Base-by-base conservation (phyloP, 371 early-diverging fungal species). In the Gilbertella persicaria region DNA sequence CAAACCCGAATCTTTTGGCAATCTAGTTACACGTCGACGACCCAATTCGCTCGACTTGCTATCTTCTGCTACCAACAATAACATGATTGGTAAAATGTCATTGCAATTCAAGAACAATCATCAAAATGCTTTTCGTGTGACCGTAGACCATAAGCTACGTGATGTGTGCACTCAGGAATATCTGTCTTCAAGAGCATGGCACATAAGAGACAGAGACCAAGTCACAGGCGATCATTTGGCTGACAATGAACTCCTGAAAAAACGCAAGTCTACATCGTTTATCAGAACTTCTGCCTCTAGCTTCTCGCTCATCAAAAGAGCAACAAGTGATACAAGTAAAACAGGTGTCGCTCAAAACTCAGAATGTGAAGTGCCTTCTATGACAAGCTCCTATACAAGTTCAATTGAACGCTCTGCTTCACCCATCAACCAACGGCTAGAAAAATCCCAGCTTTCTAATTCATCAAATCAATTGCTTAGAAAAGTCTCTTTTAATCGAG, bases 121-220 rank as follows among this genome's bases (percentile, higher is more conserved):
- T 36, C 71, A 71, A 30, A 55, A 73, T 44, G 63, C 77, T 4
- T 30, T 73, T 24, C 66, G 69, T 12, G 44, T 71, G 21, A 67
- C 64, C 1, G 63, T 66, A 2, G 77, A 77, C 45, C 71, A 77
- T 47, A 73, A 69, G 42, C 33, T 77, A 4, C 67, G 65, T n/a
- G 77, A 73, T 57, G 77, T 73, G 0, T 77, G 73, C 26, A 71
- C 77, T 2, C 71, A 69, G 44, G 77, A 77, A 10, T 77, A 73
- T 21, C 25, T 77, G n/a, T 64, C 71, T 0, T 66, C 77, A 17
- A 40, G 71, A 47, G 63, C 73, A 2, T 70, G 71, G 69, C 60
- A 69, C 37, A 50, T 66, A 10, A 58, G 71, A 35, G 69, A 75
- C 13, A 60, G 45, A 25, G 62, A 62, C 6, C 46, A 55, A 16